These are phyloP conservation scores for Polygonum aviculare DNA, from an alignment of 148 eudicot species.

Conservation along the genomic window DNA sequence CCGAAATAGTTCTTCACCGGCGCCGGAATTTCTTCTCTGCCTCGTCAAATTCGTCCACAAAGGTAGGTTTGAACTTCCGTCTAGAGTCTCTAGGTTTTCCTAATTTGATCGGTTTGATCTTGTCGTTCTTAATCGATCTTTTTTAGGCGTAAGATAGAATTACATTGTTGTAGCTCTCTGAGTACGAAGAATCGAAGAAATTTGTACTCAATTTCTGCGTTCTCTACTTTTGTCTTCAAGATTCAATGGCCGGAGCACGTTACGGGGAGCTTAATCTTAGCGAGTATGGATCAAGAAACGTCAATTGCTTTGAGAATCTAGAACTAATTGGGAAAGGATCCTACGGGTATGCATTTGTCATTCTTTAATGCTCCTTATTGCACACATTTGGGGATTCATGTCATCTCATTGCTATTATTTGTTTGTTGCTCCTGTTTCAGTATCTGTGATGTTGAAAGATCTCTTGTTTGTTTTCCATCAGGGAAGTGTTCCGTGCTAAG, in stretches of 20 bases:
- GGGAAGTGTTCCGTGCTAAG: slow-evolving; percentile 37
- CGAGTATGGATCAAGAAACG: slow-evolving; percentile 78
- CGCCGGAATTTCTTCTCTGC: too few species aligned
- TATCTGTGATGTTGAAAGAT: background rate
- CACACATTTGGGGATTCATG: background rate
- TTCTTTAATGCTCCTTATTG: background rate
- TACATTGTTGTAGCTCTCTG: too few species aligned
- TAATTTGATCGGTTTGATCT: too few species aligned
- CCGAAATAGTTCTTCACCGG: too few species aligned
- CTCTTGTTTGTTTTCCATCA: slow-evolving; percentile 16
- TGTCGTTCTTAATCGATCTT: too few species aligned
- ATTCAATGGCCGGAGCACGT: slow-evolving; percentile 51
- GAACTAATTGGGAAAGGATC: slow-evolving; percentile 93
- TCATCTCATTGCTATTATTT: background rate
- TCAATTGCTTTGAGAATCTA: slow-evolving; percentile 76
- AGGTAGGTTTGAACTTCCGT: too few species aligned
- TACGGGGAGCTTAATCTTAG: slow-evolving; percentile 55
- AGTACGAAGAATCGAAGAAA: too few species aligned
- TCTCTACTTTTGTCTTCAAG: background rate
- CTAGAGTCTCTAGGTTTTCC: too few species aligned
- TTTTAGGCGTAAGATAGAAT: too few species aligned
- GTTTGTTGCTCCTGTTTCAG: background rate
- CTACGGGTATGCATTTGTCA: slow-evolving; percentile 40
- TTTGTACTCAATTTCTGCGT: too few species aligned
- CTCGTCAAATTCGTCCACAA: too few species aligned